phyloP scores from a whole-genome alignment of 345 rosid species.

The Microthlaspi erraticum region DNA sequence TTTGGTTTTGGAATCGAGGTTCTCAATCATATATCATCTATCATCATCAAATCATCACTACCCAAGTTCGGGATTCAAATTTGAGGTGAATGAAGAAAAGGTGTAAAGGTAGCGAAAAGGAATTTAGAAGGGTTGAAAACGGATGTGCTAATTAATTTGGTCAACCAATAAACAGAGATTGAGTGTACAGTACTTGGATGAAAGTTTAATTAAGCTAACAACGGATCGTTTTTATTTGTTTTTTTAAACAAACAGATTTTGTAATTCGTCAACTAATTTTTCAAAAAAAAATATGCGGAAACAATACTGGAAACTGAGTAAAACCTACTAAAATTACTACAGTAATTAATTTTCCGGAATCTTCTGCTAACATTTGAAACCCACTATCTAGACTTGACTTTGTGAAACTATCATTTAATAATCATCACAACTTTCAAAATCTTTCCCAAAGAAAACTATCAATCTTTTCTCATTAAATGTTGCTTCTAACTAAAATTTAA shows the following conservation, averaged over 20 bases:
- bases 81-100: constrained; percentile 8
- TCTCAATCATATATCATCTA: constrained; percentile 44
- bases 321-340: not conserved
- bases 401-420: constrained; percentile 36
- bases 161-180: no score
- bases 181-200: no score
- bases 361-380: constrained; percentile 2
- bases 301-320: no score
- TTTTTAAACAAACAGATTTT: no score
- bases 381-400: not conserved
- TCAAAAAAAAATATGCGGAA: no score
- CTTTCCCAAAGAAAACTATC: constrained; percentile 24
- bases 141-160: no score
- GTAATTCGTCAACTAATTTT: no score
- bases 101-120: not conserved
- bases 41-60: constrained; percentile 42
- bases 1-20: constrained; percentile 33
- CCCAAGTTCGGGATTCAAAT: constrained; percentile 11
- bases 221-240: no score
- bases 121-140: no score
- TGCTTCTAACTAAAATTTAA: constrained; percentile 44
- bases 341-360: not conserved
- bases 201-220: no score
- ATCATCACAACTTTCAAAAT: constrained; percentile 42
- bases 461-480: constrained; percentile 42